Conservation (phyloP, 768 basidiomycete species). For the Terana coerulea region DNA sequence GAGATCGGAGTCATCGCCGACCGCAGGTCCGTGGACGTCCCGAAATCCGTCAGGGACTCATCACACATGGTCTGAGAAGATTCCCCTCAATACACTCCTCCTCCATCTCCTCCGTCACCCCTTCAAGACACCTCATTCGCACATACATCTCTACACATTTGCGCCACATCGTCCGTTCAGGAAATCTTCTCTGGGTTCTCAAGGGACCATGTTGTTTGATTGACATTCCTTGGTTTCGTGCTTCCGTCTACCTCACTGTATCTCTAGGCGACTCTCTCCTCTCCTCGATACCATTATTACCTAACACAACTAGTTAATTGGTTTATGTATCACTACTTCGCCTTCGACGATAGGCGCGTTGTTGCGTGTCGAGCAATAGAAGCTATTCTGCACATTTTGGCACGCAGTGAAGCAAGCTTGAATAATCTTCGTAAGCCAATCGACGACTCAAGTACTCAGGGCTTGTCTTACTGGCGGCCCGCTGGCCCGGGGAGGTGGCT, state of each 20-base stretch:
- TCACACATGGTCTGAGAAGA: slow-evolving; percentile 6
- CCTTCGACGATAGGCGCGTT: background rate
- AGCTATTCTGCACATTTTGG: background rate
- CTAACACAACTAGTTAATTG: background rate
- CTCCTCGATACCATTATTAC: slow-evolving; percentile 11
- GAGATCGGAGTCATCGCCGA: slow-evolving; percentile 1
- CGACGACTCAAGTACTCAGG: too few species aligned
- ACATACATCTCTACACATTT: background rate
- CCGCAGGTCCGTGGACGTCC: slow-evolving; percentile 1
- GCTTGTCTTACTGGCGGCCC: too few species aligned
- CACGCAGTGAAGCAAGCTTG: background rate
- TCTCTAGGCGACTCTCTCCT: slow-evolving; percentile 7
- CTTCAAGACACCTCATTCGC: background rate
- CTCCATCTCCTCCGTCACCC: background rate
- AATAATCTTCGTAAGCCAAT: too few species aligned
- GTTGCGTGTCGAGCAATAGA: background rate
- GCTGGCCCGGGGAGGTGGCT: too few species aligned
- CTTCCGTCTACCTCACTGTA: slow-evolving; percentile 9
- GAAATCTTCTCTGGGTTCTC: background rate
- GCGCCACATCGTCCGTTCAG: background rate
- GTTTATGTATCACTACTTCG: slow-evolving; percentile 8
- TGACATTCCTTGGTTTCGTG: background rate
- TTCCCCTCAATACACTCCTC: background rate
- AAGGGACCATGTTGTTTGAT: slow-evolving; percentile 9
- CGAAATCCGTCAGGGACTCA: slow-evolving; percentile 3